Base-by-base conservation (phyloP, 139 green algal genomes). In the Chlorella sp. region DNA sequence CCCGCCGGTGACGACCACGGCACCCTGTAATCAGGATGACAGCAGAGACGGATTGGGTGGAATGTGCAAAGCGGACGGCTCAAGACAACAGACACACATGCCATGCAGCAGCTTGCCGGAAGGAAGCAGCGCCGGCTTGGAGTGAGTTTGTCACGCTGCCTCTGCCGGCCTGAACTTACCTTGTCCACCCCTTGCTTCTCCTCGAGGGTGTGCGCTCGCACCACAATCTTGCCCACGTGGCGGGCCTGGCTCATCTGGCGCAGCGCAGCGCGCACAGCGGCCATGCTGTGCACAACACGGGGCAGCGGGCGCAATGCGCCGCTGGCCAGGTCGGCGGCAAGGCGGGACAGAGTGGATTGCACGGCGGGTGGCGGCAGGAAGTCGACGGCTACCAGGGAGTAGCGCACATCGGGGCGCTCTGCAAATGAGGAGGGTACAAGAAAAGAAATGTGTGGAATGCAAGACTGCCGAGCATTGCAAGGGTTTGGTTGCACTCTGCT, bases 171-270 rank as follows among this genome's bases (percentile, higher is more conserved):
- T n/a, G n/a, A n/a, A 30, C 60, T 39, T 38, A 82, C 76, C 76
- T 82, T 82, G 26, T 56, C n/a, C 32, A 28, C 1, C 4, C 78
- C 76, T 28, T 81, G 82, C 47, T 82, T 44, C 72, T 81, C 57
- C 82, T 82, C 20, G 30, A 86, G 82, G 13, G 82, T 75, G 44
- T 55, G 82, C 12, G 62, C 75, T 9, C 55, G 47, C 26, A 96
- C 91, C 28, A 98, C 93, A 56, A 98, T 92, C 88, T 98, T 98
- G 89, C 95, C 95, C 32, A 98, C 89, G 79, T 97, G 94, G 1
- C 90, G 86, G 0, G 95, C 94, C 86, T 96, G 92, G 28, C 93
- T 94, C 90, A 98, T 95, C 87, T 97, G 93, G 13, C 95, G 90
- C 84, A 98, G 87, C 12, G 95, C 95, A 34, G 90, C 85, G 28